Percentiles rank a stretch among this genome's conserved stretches.
phyloP scores from a whole-genome alignment of 148 eudicot genomes.

The Silene conica region DNA sequence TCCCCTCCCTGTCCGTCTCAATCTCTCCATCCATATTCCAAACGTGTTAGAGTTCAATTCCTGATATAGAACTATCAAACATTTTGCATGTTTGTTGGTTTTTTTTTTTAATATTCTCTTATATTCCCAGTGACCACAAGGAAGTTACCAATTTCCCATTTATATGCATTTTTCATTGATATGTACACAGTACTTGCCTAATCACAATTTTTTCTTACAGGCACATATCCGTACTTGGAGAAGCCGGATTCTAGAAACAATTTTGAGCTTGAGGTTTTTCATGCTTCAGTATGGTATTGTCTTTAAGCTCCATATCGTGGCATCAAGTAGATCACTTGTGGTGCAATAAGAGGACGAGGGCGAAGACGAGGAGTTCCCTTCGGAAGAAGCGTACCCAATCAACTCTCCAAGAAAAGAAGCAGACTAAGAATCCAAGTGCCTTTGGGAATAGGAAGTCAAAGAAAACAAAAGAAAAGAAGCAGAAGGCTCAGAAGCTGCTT shows the following conservation, averaged over 20 bases:
- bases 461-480: no score
- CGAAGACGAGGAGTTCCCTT: no score
- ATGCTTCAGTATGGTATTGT: constrained; percentile 92
- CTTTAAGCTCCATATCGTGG: constrained; percentile 76
- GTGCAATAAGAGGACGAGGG: no score
- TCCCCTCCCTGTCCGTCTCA: no score
- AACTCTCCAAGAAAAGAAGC: no score
- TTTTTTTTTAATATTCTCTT: background rate
- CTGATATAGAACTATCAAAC: background rate
- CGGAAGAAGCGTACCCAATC: no score
- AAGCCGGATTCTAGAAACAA: constrained; percentile 89
- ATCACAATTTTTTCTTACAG: constrained; percentile 40
- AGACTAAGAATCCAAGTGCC: no score
- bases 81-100: background rate
- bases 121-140: background rate
- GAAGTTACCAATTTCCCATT: no score
- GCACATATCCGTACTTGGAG: constrained; percentile 78
- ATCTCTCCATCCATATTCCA: no score
- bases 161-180: background rate
- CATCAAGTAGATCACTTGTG: constrained; percentile 67
- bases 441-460: no score
- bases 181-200: background rate
- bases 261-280: constrained; percentile 85
- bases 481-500: no score
- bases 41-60: background rate